Conservation (phyloP, 2,329 filamentous ascomycete genomes). For the Pseudogymnoascus destructans region DNA sequence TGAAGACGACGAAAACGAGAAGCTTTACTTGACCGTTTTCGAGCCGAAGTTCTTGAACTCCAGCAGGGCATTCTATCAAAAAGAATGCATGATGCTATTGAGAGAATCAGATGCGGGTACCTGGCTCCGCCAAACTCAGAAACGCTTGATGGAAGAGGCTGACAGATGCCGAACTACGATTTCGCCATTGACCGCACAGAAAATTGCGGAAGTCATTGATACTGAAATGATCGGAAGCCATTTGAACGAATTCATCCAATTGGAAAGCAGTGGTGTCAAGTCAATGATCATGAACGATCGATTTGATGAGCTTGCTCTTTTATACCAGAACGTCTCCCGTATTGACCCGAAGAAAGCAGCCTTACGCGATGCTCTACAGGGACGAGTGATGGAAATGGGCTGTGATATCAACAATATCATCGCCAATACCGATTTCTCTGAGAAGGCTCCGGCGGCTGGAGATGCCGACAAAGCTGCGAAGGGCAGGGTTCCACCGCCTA, state of each 20-base stretch:
- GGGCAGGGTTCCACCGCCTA: constrained; percentile 36
- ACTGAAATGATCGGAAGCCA: constrained; percentile 65
- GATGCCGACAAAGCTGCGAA: constrained; percentile 38
- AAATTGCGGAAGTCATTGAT: constrained; percentile 67
- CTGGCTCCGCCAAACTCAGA: constrained; percentile 66
- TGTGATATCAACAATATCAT: constrained; percentile 64
- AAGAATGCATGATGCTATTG: constrained; percentile 62
- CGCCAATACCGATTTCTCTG: constrained; percentile 41
- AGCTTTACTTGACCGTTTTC: constrained; percentile 73
- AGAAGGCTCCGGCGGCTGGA: constrained; percentile 22
- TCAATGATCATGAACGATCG: constrained; percentile 90
- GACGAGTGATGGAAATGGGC: constrained; percentile 66
- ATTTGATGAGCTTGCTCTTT: constrained; percentile 60
- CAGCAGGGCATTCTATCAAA: constrained; percentile 60
- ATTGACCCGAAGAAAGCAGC: constrained; percentile 63
- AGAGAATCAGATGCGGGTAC: constrained; percentile 65
- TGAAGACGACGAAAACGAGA: constrained; percentile 62
- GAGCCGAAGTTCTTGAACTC: constrained; percentile 63
- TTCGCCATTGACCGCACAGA: constrained; percentile 52
- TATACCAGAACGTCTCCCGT: constrained; percentile 66
- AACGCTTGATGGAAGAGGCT: constrained; percentile 65
- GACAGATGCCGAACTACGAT: constrained; percentile 75
- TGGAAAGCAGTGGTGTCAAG: constrained; percentile 72
- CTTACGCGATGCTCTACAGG: constrained; percentile 57
- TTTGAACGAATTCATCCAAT: constrained; percentile 66